Evolutionary conservation across 2,329 filamentous ascomycete species (phyloP), one percentile per base, ranked within the genome.

Genomic region (Colletotrichum gigasporum): DNA sequence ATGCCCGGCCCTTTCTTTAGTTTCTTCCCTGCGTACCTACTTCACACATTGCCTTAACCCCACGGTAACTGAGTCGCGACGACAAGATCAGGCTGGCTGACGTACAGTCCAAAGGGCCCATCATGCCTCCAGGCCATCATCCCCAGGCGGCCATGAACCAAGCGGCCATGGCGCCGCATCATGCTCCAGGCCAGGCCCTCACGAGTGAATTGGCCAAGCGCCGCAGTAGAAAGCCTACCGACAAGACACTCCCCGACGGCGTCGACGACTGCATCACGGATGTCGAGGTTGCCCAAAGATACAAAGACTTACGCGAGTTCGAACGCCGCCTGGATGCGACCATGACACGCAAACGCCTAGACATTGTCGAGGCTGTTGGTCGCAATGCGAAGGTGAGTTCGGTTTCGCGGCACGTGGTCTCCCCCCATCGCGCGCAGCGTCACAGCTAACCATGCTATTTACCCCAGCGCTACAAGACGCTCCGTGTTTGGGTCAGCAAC

Each of bases 401-500:
- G 5, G 75, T 24, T 22, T 7, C 10, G 11, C 3, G 12, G 22
- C 18, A 8, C 24, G 1, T n/a, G 8, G n/a, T 18, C 18, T 20
- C 3, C 22, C 7, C 34, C 12, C 20, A 11, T 24, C 20, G 6
- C 18, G 20, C 24, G 14, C 37, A 7, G 8, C 16, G 10, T 66
- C 41, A 5, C 6, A 11, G 22, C 48, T 52, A 24, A 55, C 14
- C 20, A 32, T 45, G 24, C 20, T 24, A 18, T 11, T 45, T 60
- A 39, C 62, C 66, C 14, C 59, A 93, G 87, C 88, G 92, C 69
- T 91, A 90, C 77, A 92, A 91, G 73, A 97, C 93, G 3, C 83
- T 99, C 77, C 91, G 95, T 67, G 87, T 99, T 68, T 98, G 94
- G 94, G 90, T 99, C 72, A 94, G 90, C 72, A 99, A 99, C 78